Percentiles rank a stretch among this genome's conserved stretches.
Conservation (phyloP, 1,284 basidiomycete species). For the Apiotrichum akiyoshidainum region DNA sequence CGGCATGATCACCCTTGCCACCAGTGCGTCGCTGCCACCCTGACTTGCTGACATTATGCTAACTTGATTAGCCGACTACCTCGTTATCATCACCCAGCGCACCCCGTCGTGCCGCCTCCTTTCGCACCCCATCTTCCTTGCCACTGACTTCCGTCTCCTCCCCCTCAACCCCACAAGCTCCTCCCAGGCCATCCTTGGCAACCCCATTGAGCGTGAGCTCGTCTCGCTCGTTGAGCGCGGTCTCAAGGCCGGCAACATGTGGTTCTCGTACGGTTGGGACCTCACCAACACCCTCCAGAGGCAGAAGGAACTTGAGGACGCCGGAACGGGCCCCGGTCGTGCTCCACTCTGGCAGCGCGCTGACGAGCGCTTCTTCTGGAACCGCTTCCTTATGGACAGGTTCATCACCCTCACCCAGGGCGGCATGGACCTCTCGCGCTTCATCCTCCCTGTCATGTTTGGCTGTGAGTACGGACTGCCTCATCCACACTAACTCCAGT, state of each 20-base stretch:
- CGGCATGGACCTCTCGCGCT: conserved; percentile 61
- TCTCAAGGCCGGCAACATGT: conserved; percentile 71
- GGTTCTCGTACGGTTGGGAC: conserved; percentile 91
- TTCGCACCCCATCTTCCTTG: conserved; percentile 80
- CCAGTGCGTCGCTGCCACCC: conserved; percentile 59
- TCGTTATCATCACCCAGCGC: conserved; percentile 83
- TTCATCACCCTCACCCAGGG: conserved; percentile 50
- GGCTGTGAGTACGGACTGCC: conserved; percentile 62
- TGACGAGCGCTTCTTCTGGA: conserved; percentile 99
- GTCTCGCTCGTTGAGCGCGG: conserved; percentile 83
- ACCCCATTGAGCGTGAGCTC: conserved; percentile 84
- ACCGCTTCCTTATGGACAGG: conserved; percentile 61
- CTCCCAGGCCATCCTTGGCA: conserved; percentile 58
- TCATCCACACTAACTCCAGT: conserved; percentile 55
- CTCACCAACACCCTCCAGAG: conserved; percentile 83
- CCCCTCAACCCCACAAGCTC: conserved; percentile 69
- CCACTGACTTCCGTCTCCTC: conserved; percentile 87
- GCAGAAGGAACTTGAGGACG: conserved; percentile 63
- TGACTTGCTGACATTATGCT: neutral
- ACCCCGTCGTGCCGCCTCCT: conserved; percentile 75
- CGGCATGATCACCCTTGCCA: conserved; percentile 78
- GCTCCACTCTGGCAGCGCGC: conserved; percentile 56
- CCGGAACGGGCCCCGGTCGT: conserved; percentile 62
- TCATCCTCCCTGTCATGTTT: conserved; percentile 86
- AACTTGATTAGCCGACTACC: conserved; percentile 73